Percentiles rank a stretch among this genome's conserved stretches.
Evolutionary conservation across 2,329 filamentous ascomycete species (phyloP).

Genomic region (Colletotrichum tanaceti): DNA sequence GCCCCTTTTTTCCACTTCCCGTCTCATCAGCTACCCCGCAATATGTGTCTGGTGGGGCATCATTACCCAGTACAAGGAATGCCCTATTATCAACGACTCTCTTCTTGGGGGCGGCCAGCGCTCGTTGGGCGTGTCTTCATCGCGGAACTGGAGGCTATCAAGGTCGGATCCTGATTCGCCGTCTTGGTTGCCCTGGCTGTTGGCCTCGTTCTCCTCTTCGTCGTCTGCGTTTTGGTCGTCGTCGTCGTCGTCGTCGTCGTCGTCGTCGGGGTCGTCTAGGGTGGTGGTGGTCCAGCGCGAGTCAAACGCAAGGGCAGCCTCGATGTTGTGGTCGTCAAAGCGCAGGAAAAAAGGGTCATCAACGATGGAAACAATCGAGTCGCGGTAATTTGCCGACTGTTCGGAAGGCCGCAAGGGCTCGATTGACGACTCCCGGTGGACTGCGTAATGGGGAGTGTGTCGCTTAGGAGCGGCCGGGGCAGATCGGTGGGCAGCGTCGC

Average conservation of each 20-base stretch:
- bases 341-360: constrained; percentile 67
- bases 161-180: constrained; percentile 22
- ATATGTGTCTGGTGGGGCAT: constrained; percentile 42
- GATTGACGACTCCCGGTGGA: constrained; percentile 41
- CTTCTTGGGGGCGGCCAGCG: constrained; percentile 59
- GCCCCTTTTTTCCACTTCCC: constrained; percentile 40
- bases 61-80: constrained; percentile 52
- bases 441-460: constrained; percentile 39
- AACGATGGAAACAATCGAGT: constrained; percentile 65
- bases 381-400: constrained; percentile 50
- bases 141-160: constrained; percentile 43
- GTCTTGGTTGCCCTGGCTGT: constrained; percentile 44
- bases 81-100: constrained; percentile 60
- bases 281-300: constrained; percentile 42
- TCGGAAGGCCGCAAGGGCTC: constrained; percentile 45
- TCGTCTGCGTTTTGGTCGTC: constrained; percentile 38
- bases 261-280: constrained; percentile 44
- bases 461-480: constrained; percentile 39
- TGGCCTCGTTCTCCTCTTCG: constrained; percentile 38
- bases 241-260: constrained; percentile 15
- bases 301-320: constrained; percentile 45
- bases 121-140: constrained; percentile 55
- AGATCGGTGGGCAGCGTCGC: constrained; percentile 41
- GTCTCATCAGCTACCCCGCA: constrained; percentile 40
- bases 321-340: constrained; percentile 53